Conservation (phyloP, 2,329 filamentous ascomycete genomes). For the Clarireedia homoeocarpa region DNA sequence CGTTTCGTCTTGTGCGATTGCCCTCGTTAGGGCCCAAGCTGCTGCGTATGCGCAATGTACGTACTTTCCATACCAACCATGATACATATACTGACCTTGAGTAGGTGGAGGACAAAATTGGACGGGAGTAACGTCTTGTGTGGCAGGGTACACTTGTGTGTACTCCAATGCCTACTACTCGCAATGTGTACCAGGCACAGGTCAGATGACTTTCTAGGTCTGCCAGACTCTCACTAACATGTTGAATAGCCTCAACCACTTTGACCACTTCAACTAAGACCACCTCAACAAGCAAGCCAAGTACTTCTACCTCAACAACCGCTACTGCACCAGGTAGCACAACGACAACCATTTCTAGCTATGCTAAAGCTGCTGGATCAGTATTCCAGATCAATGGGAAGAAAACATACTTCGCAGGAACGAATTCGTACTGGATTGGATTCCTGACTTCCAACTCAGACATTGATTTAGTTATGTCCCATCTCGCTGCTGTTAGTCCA, state of each 20-base stretch:
- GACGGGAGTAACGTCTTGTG: conserved; percentile 2
- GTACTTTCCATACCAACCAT: neutral
- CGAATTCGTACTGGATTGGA: conserved; percentile 48
- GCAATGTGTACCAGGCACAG: conserved; percentile 3
- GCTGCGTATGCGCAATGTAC: conserved; percentile 2
- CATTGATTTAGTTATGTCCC: conserved; percentile 42
- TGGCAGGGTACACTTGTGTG: neutral
- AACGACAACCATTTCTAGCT: conserved; percentile 13
- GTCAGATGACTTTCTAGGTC: neutral
- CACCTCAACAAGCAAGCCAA: conserved; percentile 3
- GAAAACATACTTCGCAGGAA: conserved; percentile 44
- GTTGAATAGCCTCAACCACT: neutral
- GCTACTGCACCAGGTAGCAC: conserved; percentile 4
- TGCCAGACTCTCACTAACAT: neutral
- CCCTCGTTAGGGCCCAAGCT: conserved; percentile 1
- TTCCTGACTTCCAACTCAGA: conserved; percentile 47
- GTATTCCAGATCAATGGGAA: conserved; percentile 37
- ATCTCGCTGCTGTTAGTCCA: conserved; percentile 32
- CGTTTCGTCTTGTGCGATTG: neutral
- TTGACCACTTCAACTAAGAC: neutral
- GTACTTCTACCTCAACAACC: conserved; percentile 7
- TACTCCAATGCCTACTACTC: conserved; percentile 1
- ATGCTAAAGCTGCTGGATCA: conserved; percentile 23
- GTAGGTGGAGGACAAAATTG: conserved; percentile 2
- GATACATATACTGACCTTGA: neutral